Percentiles rank a stretch among this genome's conserved stretches.
These are phyloP conservation scores for Hyaloscypha bicolor DNA, from an alignment of 495 filamentous ascomycete species.

Conservation along the genomic window DNA sequence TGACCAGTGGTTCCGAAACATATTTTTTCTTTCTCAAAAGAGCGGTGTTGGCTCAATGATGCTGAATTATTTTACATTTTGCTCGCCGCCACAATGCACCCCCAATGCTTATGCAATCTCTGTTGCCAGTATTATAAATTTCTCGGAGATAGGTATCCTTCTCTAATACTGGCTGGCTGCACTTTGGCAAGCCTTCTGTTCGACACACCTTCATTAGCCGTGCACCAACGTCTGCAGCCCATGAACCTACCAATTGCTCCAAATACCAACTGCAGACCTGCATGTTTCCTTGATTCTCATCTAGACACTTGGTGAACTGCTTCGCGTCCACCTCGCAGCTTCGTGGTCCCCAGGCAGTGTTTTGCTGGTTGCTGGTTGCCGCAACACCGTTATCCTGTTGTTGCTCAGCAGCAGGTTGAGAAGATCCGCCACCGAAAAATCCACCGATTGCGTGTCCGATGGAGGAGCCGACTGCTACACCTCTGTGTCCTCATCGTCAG, in stretches of 20 bases:
- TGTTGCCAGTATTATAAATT: not conserved
- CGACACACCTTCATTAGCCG: conserved; percentile 22
- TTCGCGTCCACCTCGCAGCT: conserved; percentile 80
- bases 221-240: not conserved
- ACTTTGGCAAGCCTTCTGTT: conserved; percentile 87
- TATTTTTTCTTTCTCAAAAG: conserved; percentile 8
- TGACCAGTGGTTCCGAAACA: too few species aligned
- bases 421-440: conserved; percentile 71
- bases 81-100: conserved; percentile 21
- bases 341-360: conserved; percentile 39
- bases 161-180: conserved; percentile 84
- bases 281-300: conserved; percentile 90
- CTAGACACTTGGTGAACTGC: conserved; percentile 92
- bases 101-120: not conserved
- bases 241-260: conserved; percentile 71
- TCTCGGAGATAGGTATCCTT: not conserved
- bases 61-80: conserved; percentile 24
- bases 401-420: conserved; percentile 59
- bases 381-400: conserved; percentile 41
- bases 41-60: conserved; percentile 17
- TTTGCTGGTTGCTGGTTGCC: conserved; percentile 41
- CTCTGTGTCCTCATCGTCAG: conserved; percentile 51
- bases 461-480: conserved; percentile 92
- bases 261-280: conserved; percentile 97
- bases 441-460: conserved; percentile 94